Evolutionary conservation across 768 basidiomycete genomes (phyloP).

Genomic region (Nevesoporus exiguus): DNA sequence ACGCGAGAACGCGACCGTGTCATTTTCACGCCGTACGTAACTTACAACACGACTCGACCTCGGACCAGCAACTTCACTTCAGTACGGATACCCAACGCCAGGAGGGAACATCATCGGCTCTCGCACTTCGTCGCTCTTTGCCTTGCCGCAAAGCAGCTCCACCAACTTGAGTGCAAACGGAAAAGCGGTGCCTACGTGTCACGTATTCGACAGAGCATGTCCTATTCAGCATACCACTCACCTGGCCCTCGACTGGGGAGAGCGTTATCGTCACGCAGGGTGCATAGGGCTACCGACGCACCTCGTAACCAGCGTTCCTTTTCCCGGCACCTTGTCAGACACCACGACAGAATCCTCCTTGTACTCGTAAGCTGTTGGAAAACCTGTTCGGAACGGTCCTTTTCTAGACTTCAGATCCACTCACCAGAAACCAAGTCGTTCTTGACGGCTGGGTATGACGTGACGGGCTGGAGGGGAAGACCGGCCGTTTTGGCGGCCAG

Average conservation of each 20-base stretch:
- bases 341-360: conserved; percentile 70
- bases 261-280: neutral
- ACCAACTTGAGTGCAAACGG: conserved; percentile 77
- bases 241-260: conserved; percentile 67
- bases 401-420: conserved; percentile 2
- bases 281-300: conserved; percentile 20
- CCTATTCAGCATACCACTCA: conserved; percentile 21
- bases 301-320: conserved; percentile 73
- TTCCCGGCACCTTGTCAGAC: conserved; percentile 35
- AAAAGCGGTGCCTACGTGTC: conserved; percentile 60
- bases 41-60: neutral
- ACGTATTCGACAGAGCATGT: neutral
- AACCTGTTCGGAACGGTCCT: neutral
- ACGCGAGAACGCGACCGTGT: conserved; percentile 10
- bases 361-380: conserved; percentile 62
- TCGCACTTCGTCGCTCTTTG: conserved; percentile 57
- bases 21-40: conserved; percentile 19
- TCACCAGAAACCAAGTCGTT: conserved; percentile 52
- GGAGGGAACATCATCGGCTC: conserved; percentile 71
- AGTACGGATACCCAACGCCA: conserved; percentile 42
- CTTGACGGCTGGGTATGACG: conserved; percentile 76
- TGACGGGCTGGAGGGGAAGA: conserved; percentile 61
- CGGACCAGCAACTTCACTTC: no score
- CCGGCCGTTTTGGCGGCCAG: conserved; percentile 61
- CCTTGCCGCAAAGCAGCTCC: conserved; percentile 61